Base-by-base conservation (phyloP, 2,329 filamentous ascomycete species). In the Sclerotinia trifoliorum region DNA sequence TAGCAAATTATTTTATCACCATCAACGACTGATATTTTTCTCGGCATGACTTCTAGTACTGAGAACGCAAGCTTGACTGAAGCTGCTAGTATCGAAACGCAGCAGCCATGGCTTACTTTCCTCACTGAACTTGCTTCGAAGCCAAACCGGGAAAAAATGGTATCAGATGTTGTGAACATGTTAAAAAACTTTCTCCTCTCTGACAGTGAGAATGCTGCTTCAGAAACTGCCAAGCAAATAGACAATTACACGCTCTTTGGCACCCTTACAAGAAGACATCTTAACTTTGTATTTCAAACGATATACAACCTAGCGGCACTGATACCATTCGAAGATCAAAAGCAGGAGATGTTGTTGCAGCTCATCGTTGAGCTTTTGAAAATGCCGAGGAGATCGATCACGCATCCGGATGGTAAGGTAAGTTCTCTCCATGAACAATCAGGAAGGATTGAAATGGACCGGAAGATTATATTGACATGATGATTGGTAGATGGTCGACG, bases 361-460 rank as follows among this genome's bases (percentile, higher is more conserved):
- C 54, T 56, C n/a, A 35, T 56, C 11, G 54, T n/a, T 35, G 54
- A 56, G 54, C 54, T 56, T 56, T 7, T 56, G 11, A 56, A 56
- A 24, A 32, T 56, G 2, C 11, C 32, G 21, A 39, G 32, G 5
- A 56, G 32, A 56, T 11, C 21, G 21, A n/a, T 56, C 32, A n/a
- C 32, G 32, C 11, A 5, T 21, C 29, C 2, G 2, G 11, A 56
- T n/a, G 32, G 32, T 11, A n/a, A 56, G 21, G 54, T 39, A 6
- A 24, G 54, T 13, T 39, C 35, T 39, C 35, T 39, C 35, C 35
- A 42, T 42, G 11, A 42, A 13, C 39, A 15, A 42, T 42, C 5
- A 17, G 21, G 11, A 49, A n/a, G 21, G 48, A 21, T 11, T n/a
- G 8, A 5, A 39, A 56, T n/a, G 19, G n/a, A 51, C 5, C 5